Conservation (phyloP, 257 asterid species). For the Dorcoceras hygrometricum region DNA sequence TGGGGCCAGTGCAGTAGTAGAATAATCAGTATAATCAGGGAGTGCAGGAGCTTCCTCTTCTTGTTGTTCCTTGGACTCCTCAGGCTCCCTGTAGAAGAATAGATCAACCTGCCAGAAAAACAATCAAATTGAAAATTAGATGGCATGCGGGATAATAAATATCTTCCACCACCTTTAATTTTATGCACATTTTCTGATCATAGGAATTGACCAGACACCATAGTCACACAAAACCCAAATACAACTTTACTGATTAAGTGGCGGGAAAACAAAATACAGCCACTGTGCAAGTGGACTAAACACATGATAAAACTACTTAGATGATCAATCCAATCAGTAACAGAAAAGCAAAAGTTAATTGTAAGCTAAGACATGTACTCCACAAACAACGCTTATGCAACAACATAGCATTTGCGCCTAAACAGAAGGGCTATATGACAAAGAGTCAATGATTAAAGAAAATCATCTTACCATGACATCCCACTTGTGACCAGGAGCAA, state of each 20-base stretch:
- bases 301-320: background rate
- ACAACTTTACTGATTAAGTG: background rate
- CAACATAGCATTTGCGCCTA: background rate
- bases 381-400: background rate
- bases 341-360: background rate
- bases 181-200: background rate
- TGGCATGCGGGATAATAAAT: background rate
- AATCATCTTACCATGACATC: constrained; percentile 39
- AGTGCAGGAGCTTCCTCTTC: constrained; percentile 41
- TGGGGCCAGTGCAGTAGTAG: constrained; percentile 28
- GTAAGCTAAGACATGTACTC: background rate
- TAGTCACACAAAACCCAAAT: background rate
- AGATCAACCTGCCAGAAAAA: constrained; percentile 39
- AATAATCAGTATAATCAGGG: constrained; percentile 37
- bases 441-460: background rate
- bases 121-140: background rate
- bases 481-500: constrained; percentile 48
- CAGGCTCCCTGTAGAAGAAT: constrained; percentile 42
- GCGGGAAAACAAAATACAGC: background rate
- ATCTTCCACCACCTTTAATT: background rate
- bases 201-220: background rate
- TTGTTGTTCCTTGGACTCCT: constrained; percentile 45
- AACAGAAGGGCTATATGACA: background rate
- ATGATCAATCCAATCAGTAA: background rate
- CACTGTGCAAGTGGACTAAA: background rate